Percentiles rank a stretch among this genome's conserved stretches.
Evolutionary conservation across 2,329 filamentous ascomycete genomes (phyloP).

Genomic region (Blastomyces percursus): DNA sequence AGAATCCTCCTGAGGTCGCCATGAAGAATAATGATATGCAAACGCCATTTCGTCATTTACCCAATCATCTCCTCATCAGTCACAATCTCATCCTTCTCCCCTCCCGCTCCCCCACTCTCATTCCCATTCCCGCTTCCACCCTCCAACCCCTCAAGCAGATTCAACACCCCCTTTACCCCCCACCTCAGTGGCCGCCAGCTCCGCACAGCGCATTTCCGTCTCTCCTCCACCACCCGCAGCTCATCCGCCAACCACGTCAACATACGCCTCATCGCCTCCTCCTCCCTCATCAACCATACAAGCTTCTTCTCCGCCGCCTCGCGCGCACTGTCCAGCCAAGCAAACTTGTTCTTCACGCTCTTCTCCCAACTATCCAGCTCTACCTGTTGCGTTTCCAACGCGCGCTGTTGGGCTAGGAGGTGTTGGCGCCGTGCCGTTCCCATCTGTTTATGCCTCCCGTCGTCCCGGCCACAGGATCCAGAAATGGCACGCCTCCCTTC

Average conservation of each 20-base stretch:
- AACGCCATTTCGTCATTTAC: background rate
- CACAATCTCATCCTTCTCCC: background rate
- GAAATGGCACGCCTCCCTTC: too few species aligned
- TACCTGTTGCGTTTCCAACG: background rate
- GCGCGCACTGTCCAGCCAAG: background rate
- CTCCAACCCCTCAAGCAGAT: background rate
- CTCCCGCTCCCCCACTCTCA: background rate
- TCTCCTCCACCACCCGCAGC: background rate
- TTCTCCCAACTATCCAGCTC: background rate
- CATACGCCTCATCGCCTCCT: background rate
- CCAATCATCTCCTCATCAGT: background rate
- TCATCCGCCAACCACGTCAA: background rate
- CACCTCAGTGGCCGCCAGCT: background rate
- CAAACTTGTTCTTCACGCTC: background rate
- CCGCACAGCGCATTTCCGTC: background rate
- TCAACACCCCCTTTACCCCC: background rate
- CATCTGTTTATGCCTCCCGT: background rate
- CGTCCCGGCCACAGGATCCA: background rate
- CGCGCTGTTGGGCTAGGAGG: background rate
- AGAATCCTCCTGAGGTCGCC: too few species aligned
- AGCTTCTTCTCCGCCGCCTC: background rate
- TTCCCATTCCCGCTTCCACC: background rate
- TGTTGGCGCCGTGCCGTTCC: background rate
- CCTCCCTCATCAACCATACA: background rate
- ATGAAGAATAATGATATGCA: too few species aligned